Conservation (phyloP, 1,284 basidiomycete species). For the Leccinum pachyderme region DNA sequence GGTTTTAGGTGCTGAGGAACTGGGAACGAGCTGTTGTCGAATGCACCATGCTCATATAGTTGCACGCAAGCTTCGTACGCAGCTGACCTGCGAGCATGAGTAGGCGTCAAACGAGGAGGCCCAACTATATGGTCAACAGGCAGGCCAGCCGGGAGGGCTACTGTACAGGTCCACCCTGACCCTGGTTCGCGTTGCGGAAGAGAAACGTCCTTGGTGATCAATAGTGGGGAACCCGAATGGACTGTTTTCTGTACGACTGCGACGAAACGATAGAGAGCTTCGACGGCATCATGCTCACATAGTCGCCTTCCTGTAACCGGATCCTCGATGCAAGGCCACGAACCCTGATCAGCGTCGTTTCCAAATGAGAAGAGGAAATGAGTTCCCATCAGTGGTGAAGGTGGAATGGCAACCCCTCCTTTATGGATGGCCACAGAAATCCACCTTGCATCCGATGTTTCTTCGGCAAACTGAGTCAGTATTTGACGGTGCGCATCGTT, state of each 20-base stretch:
- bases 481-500: conserved; percentile 54
- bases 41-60: conserved; percentile 47
- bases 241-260: conserved; percentile 22
- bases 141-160: conserved; percentile 45
- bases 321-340: conserved; percentile 38
- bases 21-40: conserved; percentile 54
- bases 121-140: conserved; percentile 45
- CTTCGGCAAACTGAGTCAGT: conserved; percentile 38
- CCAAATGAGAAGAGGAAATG: conserved; percentile 45
- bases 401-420: conserved; percentile 45
- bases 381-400: conserved; percentile 40
- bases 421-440: conserved; percentile 40
- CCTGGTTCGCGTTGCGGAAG: conserved; percentile 9
- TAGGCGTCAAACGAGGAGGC: conserved; percentile 41
- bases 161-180: conserved; percentile 45
- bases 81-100: conserved; percentile 55
- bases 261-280: conserved; percentile 53
- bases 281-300: conserved; percentile 50
- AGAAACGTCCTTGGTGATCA: conserved; percentile 34
- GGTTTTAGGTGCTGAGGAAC: conserved; percentile 16
- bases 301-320: conserved; percentile 58
- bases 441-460: conserved; percentile 40
- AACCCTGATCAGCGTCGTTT: conserved; percentile 43
- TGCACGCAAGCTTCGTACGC: conserved; percentile 54
- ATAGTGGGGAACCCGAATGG: conserved; percentile 35